A percentile compares a stretch with the other conserved stretches of the same genome.
Conservation (phyloP, 2,329 filamentous ascomycete species). For the Colletotrichum viniferum region DNA sequence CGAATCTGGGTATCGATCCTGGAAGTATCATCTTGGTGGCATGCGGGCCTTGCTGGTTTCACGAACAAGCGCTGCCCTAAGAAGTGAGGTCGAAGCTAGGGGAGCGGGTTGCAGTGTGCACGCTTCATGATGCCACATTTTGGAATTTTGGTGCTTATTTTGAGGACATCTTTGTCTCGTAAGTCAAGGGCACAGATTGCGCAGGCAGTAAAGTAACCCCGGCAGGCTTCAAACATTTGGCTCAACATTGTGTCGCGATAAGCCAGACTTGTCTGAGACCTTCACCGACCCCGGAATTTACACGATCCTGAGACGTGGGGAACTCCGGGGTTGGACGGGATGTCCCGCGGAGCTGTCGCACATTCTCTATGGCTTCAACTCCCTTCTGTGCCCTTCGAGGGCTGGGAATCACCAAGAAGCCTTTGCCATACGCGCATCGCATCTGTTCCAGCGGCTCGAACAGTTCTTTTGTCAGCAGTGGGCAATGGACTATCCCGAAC, state of each 20-base stretch:
- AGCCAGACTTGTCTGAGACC: neutral
- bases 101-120: rapidly evolving
- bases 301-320: neutral
- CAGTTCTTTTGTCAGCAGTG: neutral
- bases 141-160: neutral
- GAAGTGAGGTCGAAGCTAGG: neutral
- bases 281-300: neutral
- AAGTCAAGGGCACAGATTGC: neutral
- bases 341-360: neutral
- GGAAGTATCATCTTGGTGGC: neutral
- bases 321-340: neutral
- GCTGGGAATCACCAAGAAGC: neutral
- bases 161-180: neutral
- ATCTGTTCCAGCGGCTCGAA: neutral
- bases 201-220: neutral
- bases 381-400: neutral
- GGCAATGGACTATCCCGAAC: neutral
- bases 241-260: neutral
- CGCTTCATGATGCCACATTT: neutral
- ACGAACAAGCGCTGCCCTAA: neutral
- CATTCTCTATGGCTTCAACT: neutral
- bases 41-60: neutral
- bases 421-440: neutral
- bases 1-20: neutral
- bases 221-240: neutral